Conservation (phyloP, 768 basidiomycete genomes). For the Lepiota brunneoincarnata region DNA sequence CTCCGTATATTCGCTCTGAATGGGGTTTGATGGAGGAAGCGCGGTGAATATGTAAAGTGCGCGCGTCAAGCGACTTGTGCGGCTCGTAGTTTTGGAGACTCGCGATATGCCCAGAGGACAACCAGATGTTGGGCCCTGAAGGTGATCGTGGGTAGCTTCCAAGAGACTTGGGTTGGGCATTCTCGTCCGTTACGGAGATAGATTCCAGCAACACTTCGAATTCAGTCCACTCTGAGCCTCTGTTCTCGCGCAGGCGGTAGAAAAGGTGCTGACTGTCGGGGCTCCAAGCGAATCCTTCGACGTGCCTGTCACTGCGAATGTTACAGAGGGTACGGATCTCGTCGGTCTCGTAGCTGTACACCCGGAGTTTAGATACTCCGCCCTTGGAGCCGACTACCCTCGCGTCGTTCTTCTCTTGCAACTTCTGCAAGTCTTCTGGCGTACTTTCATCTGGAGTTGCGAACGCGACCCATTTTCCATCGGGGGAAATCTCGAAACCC, state of each 20-base stretch:
- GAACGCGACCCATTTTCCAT: slow-evolving; percentile 28
- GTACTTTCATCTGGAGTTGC: slow-evolving; percentile 18
- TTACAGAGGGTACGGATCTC: slow-evolving; percentile 16
- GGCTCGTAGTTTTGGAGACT: slow-evolving; percentile 29
- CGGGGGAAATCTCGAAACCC: slow-evolving; percentile 30
- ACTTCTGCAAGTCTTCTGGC: slow-evolving; percentile 14
- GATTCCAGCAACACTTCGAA: slow-evolving; percentile 26
- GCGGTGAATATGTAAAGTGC: slow-evolving; percentile 25
- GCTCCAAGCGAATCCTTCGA: slow-evolving; percentile 31
- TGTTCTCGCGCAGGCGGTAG: slow-evolving; percentile 28
- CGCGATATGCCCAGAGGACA: slow-evolving; percentile 24
- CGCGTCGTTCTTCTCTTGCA: slow-evolving; percentile 22
- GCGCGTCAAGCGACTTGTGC: slow-evolving; percentile 27
- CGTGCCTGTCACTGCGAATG: slow-evolving; percentile 22
- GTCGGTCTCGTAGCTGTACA: slow-evolving; percentile 24
- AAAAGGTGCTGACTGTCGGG: slow-evolving; percentile 27
- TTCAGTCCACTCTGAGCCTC: slow-evolving; percentile 26
- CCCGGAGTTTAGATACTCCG: slow-evolving; percentile 20
- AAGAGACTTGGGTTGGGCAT: slow-evolving; percentile 15
- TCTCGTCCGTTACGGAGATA: slow-evolving; percentile 21
- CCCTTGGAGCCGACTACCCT: slow-evolving; percentile 24
- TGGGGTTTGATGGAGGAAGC: slow-evolving; percentile 3
- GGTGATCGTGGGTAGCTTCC: slow-evolving; percentile 32
- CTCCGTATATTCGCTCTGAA: slow-evolving; percentile 20
- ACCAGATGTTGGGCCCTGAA: slow-evolving; percentile 28